Percentiles rank a stretch among this genome's conserved stretches.
These are phyloP conservation scores for Diaporthe citrichinensis DNA, from an alignment of 2,329 filamentous ascomycete species.

Conservation along the genomic window DNA sequence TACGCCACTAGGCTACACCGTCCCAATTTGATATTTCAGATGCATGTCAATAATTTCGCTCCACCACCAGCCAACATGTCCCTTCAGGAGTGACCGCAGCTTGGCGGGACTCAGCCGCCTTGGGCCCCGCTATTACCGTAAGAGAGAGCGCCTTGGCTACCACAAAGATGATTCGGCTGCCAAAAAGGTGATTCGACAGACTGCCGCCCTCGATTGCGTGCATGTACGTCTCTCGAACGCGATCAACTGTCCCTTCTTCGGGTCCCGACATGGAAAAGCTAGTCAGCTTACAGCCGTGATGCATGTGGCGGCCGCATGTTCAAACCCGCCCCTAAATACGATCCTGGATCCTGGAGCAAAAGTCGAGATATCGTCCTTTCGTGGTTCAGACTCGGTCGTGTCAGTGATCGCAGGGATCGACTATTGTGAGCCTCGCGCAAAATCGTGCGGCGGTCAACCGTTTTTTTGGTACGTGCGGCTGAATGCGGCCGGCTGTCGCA, in stretches of 20 bases:
- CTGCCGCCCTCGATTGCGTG: constrained; percentile 15
- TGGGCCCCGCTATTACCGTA: background rate
- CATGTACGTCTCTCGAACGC: background rate
- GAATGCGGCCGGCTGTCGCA: background rate
- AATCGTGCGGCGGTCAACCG: background rate
- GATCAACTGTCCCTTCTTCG: background rate
- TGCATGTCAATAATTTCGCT: background rate
- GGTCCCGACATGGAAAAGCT: constrained; percentile 3
- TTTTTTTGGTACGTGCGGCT: background rate
- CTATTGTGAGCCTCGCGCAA: background rate
- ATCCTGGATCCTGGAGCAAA: background rate
- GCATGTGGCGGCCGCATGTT: constrained; percentile 9
- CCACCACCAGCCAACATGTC: background rate
- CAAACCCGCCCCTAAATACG: background rate
- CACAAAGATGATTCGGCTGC: too few relatives aligned
- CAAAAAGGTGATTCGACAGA: constrained; percentile 16
- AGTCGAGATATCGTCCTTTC: background rate
- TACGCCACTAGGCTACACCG: background rate
- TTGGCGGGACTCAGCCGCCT: constrained; percentile 9
- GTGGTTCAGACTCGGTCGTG: fast-evolving
- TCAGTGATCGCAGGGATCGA: background rate
- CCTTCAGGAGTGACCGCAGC: background rate
- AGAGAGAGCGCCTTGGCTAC: constrained; percentile 9
- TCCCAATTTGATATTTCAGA: background rate
- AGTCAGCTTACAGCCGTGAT: constrained; percentile 12